Evolutionary conservation across 306 rosid species (phyloP).

Genomic region (Senna tora): DNA sequence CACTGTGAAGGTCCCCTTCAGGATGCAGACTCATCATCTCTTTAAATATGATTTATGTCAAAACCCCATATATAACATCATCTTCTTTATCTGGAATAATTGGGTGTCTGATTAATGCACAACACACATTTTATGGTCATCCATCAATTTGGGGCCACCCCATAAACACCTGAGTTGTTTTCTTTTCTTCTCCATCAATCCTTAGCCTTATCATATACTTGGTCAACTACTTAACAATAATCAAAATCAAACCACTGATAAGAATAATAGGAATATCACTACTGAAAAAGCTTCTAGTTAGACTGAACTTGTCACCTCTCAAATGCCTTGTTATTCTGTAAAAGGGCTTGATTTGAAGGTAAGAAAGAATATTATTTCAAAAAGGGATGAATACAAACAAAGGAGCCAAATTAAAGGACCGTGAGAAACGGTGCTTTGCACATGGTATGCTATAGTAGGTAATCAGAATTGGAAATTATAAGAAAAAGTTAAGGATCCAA

Average conservation of each 20-base stretch:
- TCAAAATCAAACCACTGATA: constrained; percentile 36
- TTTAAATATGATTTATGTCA: constrained; percentile 21
- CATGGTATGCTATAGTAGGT: constrained; percentile 29
- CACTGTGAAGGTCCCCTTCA: constrained; percentile 38
- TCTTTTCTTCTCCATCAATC: constrained; percentile 26
- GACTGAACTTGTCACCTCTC: constrained; percentile 27
- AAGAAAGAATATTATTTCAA: constrained; percentile 7
- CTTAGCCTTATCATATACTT: too few relatives aligned
- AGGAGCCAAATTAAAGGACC: neutral
- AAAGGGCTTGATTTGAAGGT: neutral
- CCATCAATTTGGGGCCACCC: constrained; percentile 37
- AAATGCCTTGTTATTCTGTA: constrained; percentile 17
- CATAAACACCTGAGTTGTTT: constrained; percentile 3
- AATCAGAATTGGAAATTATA: neutral
- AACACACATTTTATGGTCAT: constrained; percentile 6
- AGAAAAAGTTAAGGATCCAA: too few relatives aligned
- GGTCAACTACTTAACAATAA: constrained; percentile 32
- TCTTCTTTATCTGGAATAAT: constrained; percentile 35
- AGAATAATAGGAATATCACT: neutral
- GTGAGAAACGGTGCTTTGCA: constrained; percentile 32
- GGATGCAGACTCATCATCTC: constrained; percentile 45
- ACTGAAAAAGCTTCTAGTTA: neutral
- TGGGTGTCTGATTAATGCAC: constrained; percentile 37
- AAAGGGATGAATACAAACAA: neutral
- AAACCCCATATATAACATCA: constrained; percentile 20